Percentiles rank a stretch among this genome's conserved stretches.
These are phyloP conservation scores for Xerocomellus chrysenteron DNA, from an alignment of 768 basidiomycete species.

Conservation along the genomic window DNA sequence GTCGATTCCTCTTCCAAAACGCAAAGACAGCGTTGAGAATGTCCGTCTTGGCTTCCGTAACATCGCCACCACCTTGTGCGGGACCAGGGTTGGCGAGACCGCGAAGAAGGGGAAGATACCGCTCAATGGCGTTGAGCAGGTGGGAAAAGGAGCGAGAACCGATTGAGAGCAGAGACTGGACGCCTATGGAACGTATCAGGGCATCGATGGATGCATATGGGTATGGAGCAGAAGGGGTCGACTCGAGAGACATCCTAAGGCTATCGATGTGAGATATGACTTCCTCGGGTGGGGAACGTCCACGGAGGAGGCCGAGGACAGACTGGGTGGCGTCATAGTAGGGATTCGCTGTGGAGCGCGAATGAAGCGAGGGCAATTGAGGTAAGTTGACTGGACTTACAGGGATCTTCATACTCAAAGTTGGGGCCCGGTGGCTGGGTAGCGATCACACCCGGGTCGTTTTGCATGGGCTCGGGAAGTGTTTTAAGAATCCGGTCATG, in stretches of 20 bases:
- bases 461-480: slow-evolving; percentile 79
- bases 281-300: slow-evolving; percentile 75
- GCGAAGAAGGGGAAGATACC: slow-evolving; percentile 79
- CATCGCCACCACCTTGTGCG: slow-evolving; percentile 32
- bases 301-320: slow-evolving; percentile 78
- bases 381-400: slow-evolving; percentile 39
- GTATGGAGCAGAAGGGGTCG: slow-evolving; percentile 52
- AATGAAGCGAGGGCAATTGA: neutral
- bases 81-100: slow-evolving; percentile 42
- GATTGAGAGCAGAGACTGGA: slow-evolving; percentile 87
- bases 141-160: slow-evolving; percentile 97
- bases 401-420: slow-evolving; percentile 80
- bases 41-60: slow-evolving; percentile 60
- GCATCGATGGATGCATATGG: slow-evolving; percentile 58
- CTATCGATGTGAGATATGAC: slow-evolving; percentile 73
- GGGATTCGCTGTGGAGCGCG: slow-evolving; percentile 54
- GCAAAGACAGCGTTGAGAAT: slow-evolving; percentile 67
- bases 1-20: slow-evolving; percentile 84
- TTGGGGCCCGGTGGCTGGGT: slow-evolving; percentile 74
- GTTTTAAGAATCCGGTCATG: slow-evolving; percentile 90
- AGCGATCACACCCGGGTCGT: slow-evolving; percentile 60
- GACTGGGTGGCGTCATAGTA: slow-evolving; percentile 79
- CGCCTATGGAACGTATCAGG: slow-evolving; percentile 71
- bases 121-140: slow-evolving; percentile 94
- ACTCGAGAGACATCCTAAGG: slow-evolving; percentile 62